Evolutionary conservation across 129 eudicot genomes (phyloP).

Genomic region (Apium graveolens): DNA sequence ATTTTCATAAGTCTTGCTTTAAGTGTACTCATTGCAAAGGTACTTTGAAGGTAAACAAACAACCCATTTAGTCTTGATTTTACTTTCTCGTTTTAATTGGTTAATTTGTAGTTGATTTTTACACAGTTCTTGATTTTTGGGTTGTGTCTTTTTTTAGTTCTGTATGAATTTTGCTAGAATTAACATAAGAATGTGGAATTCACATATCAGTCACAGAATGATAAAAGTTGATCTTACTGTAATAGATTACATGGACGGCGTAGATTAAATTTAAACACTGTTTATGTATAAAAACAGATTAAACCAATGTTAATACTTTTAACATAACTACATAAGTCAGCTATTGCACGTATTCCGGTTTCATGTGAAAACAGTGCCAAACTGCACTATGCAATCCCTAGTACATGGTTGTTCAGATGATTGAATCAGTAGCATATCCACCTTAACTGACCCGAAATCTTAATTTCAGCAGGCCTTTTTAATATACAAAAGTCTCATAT

Average conservation of each 20-base stretch:
- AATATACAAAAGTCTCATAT: too few species aligned
- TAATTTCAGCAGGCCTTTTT: too few species aligned
- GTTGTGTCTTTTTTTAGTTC: not conserved
- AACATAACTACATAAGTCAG: too few species aligned
- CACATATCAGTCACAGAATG: not conserved
- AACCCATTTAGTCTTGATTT: not conserved
- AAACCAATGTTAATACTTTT: too few species aligned
- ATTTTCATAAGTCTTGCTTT: conserved; percentile 8
- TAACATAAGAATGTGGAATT: not conserved
- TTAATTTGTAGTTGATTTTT: not conserved
- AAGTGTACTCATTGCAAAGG: conserved; percentile 28
- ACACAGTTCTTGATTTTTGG: not conserved
- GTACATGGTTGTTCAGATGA: too few species aligned
- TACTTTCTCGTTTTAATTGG: not conserved
- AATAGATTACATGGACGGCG: too few species aligned
- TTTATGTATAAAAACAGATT: too few species aligned
- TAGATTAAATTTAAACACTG: not conserved
- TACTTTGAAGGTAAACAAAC: conserved; percentile 10
- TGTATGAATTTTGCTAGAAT: not conserved
- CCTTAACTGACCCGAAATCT: too few species aligned
- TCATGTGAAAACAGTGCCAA: too few species aligned
- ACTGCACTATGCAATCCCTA: too few species aligned
- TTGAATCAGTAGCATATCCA: too few species aligned
- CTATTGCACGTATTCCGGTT: too few species aligned
- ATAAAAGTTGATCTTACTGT: not conserved